A percentile compares a stretch with the other conserved stretches of the same genome.
Evolutionary conservation across 805 yeast species (phyloP).

Genomic region (Metschnikowia koreensis): DNA sequence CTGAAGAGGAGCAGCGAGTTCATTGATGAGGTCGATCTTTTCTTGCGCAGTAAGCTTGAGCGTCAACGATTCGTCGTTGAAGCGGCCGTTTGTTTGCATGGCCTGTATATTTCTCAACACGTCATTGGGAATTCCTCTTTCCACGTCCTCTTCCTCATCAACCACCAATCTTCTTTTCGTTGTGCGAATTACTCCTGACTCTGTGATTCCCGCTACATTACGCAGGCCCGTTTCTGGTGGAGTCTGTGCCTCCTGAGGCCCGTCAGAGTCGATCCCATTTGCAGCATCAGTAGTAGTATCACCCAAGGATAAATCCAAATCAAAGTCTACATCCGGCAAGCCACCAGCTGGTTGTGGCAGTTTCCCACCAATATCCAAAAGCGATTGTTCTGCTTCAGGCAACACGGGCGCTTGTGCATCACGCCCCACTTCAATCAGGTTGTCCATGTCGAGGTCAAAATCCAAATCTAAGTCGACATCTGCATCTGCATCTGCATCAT

Average conservation of each 20-base stretch:
- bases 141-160: constrained; percentile 46
- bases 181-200: constrained; percentile 47
- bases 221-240: constrained; percentile 21
- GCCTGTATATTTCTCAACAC: constrained; percentile 33
- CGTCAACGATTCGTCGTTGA: constrained; percentile 22
- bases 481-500: neutral
- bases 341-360: constrained; percentile 17
- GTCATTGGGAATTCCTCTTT: constrained; percentile 40
- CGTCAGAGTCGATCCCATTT: constrained; percentile 9
- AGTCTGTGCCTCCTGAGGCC: constrained; percentile 24
- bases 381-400: constrained; percentile 20
- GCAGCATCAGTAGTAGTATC: neutral
- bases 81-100: constrained; percentile 20
- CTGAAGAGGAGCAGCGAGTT: constrained; percentile 29
- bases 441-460: constrained; percentile 52
- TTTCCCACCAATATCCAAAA: constrained; percentile 13
- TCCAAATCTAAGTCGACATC: constrained; percentile 32
- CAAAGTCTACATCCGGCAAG: constrained; percentile 22
- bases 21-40: constrained; percentile 34
- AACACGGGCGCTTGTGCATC: constrained; percentile 23
- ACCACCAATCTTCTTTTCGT: constrained; percentile 43
- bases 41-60: constrained; percentile 29
- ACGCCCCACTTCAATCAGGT: constrained; percentile 57
- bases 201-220: constrained; percentile 34
- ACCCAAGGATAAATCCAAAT: constrained; percentile 22